These are phyloP conservation scores for Hemisphaericaspora lyxosophila DNA, from an alignment of 1,139 yeast genomes.

Conservation along the genomic window DNA sequence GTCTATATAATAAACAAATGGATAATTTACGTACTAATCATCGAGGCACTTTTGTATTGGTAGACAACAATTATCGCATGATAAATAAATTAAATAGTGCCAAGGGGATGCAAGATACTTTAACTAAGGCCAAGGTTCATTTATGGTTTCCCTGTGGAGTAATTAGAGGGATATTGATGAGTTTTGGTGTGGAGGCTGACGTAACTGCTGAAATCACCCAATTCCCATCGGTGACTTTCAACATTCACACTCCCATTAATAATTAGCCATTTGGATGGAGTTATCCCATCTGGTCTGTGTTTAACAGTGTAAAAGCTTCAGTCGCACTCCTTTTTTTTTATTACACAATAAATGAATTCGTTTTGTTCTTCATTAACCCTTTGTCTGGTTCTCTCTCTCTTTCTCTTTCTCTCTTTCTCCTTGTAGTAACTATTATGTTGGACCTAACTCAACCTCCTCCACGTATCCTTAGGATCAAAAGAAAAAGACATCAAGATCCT, in stretches of 20 bases:
- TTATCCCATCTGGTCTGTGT: too few species aligned
- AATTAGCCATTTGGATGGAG: too few species aligned
- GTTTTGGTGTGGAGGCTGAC: slow-evolving; percentile 65
- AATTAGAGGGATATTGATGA: slow-evolving; percentile 73
- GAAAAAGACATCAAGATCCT: slow-evolving; percentile 85
- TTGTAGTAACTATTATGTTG: too few species aligned
- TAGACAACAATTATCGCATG: slow-evolving; percentile 63
- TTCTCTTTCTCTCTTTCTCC: too few species aligned
- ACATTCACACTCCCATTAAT: slow-evolving; percentile 57
- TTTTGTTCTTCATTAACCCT: too few species aligned
- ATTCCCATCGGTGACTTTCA: slow-evolving; percentile 69
- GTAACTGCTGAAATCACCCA: slow-evolving; percentile 68
- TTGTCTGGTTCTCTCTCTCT: too few species aligned
- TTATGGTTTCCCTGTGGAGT: slow-evolving; percentile 84
- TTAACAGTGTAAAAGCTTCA: too few species aligned
- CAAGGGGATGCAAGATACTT: slow-evolving; percentile 47
- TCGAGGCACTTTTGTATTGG: slow-evolving; percentile 77
- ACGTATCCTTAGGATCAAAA: slow-evolving; percentile 71
- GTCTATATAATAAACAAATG: slow-evolving; percentile 79
- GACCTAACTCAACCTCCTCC: slow-evolving; percentile 40
- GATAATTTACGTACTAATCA: slow-evolving; percentile 92
- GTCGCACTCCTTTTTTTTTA: too few species aligned
- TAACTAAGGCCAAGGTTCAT: slow-evolving; percentile 51
- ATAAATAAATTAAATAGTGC: slow-evolving; percentile 57
- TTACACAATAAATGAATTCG: too few species aligned